Conservation (phyloP, 2,329 filamentous ascomycete genomes). For the Biscogniauxia marginata region DNA sequence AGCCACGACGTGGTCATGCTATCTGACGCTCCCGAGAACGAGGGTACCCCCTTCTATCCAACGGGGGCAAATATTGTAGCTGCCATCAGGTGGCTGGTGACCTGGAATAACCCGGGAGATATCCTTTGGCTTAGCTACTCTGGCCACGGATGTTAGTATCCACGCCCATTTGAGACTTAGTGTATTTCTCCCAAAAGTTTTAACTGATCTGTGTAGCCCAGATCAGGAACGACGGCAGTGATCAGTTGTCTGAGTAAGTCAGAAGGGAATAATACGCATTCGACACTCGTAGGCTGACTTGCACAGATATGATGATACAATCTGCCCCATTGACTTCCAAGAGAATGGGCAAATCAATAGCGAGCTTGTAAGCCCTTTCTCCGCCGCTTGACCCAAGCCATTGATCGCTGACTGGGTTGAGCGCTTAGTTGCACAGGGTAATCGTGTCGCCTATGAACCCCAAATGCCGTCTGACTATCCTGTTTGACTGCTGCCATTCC, state of each 20-base stretch:
- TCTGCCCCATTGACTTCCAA: slow-evolving; percentile 53
- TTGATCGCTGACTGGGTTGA: not conserved
- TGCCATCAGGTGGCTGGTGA: slow-evolving; percentile 58
- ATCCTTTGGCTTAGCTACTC: slow-evolving; percentile 57
- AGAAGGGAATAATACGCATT: not conserved
- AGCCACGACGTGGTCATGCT: slow-evolving; percentile 36
- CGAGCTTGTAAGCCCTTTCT: slow-evolving; percentile 33
- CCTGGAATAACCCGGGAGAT: slow-evolving; percentile 45
- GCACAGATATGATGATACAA: slow-evolving; percentile 45
- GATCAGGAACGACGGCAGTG: slow-evolving; percentile 44
- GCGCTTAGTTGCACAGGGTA: slow-evolving; percentile 47
- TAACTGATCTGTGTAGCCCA: slow-evolving; percentile 32
- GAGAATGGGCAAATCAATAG: slow-evolving; percentile 52
- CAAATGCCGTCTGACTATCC: slow-evolving; percentile 50
- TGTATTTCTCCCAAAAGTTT: not conserved
- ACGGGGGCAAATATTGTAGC: slow-evolving; percentile 38
- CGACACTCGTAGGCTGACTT: slow-evolving; percentile 1
- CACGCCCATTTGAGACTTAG: not conserved
- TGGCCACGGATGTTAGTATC: slow-evolving; percentile 49
- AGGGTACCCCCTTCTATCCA: slow-evolving; percentile 35
- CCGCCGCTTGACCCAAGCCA: not conserved
- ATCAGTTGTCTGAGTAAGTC: slow-evolving; percentile 33
- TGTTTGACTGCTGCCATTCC: slow-evolving; percentile 63
- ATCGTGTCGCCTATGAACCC: slow-evolving; percentile 52
- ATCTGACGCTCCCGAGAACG: slow-evolving; percentile 33